Evolutionary conservation across 352 stramenopile genomes (phyloP).

Genomic region (Pythium sukuiense): DNA sequence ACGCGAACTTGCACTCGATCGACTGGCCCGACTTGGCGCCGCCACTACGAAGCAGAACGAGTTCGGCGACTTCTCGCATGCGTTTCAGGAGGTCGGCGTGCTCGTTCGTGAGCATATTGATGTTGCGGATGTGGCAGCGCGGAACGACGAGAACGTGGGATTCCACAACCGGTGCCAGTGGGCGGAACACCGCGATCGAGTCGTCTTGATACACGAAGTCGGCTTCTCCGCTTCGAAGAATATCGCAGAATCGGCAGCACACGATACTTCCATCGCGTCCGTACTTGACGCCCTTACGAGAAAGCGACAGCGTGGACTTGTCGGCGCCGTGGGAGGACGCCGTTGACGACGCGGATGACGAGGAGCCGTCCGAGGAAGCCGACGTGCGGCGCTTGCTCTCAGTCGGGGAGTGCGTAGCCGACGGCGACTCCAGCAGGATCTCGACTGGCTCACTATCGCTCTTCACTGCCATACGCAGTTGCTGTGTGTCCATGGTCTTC

Average conservation of each 20-base stretch:
- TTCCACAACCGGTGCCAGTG: slow-evolving; percentile 60
- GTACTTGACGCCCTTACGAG: slow-evolving; percentile 81
- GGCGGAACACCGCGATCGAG: slow-evolving; percentile 72
- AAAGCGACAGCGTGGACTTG: slow-evolving; percentile 46
- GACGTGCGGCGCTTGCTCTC: slow-evolving; percentile 18
- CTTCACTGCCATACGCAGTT: neutral
- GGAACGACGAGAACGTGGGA: slow-evolving; percentile 84
- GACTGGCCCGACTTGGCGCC: neutral
- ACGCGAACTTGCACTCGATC: slow-evolving; percentile 72
- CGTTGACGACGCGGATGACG: slow-evolving; percentile 23
- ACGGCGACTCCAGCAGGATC: neutral
- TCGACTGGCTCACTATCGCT: neutral
- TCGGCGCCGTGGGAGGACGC: slow-evolving; percentile 28
- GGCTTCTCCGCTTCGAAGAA: slow-evolving; percentile 57
- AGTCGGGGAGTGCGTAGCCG: slow-evolving; percentile 1
- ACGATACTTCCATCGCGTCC: slow-evolving; percentile 54
- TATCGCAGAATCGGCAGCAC: slow-evolving; percentile 85
- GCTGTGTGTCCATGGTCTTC: neutral
- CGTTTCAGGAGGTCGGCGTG: slow-evolving; percentile 58
- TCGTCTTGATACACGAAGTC: slow-evolving; percentile 84
- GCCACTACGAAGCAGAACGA: slow-evolving; percentile 34
- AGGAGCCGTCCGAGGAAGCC: slow-evolving; percentile 21
- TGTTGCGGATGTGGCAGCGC: slow-evolving; percentile 82
- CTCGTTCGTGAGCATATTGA: slow-evolving; percentile 71
- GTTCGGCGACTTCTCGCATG: slow-evolving; percentile 68